Evolutionary conservation across 306 rosid species (phyloP).

Genomic region (Inga laurina): DNA sequence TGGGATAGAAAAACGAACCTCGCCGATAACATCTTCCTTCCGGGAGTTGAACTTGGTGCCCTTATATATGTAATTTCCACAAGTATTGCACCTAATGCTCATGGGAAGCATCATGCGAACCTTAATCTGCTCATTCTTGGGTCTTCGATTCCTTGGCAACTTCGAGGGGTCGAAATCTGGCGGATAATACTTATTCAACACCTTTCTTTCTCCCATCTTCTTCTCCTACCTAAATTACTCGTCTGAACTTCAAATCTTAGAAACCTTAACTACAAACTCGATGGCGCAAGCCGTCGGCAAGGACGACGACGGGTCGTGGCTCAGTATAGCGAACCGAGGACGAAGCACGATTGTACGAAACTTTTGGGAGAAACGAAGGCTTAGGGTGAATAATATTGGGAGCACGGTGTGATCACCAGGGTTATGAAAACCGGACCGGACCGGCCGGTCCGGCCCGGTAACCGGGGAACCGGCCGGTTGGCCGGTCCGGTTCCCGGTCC

Average conservation of each 20-base stretch:
- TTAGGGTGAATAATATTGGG: too few relatives aligned
- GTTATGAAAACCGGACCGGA: too few relatives aligned
- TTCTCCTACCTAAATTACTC: constrained; percentile 22
- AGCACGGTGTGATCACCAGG: too few relatives aligned
- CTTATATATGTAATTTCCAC: constrained; percentile 57
- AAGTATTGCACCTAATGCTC: constrained; percentile 94
- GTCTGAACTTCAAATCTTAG: neutral
- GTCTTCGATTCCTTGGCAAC: constrained; percentile 69
- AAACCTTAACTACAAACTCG: neutral
- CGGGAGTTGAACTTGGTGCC: constrained; percentile 55
- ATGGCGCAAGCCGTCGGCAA: neutral
- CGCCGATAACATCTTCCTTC: constrained; percentile 52
- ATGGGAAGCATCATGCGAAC: constrained; percentile 99
- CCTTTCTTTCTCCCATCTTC: constrained; percentile 90
- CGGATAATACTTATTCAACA: constrained; percentile 88
- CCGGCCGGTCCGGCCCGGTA: too few relatives aligned
- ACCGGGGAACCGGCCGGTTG: too few relatives aligned
- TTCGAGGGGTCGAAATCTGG: constrained; percentile 92
- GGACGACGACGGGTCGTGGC: neutral
- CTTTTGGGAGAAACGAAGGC: too few relatives aligned
- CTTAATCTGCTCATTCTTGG: constrained; percentile 86
- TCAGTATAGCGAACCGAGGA: neutral
- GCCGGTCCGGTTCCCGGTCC: too few relatives aligned
- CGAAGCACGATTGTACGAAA: too few relatives aligned
- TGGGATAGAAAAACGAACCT: constrained; percentile 22